These are phyloP conservation scores for Platanus orientalis DNA, from an alignment of 164 flowering plant species.

Conservation along the genomic window DNA sequence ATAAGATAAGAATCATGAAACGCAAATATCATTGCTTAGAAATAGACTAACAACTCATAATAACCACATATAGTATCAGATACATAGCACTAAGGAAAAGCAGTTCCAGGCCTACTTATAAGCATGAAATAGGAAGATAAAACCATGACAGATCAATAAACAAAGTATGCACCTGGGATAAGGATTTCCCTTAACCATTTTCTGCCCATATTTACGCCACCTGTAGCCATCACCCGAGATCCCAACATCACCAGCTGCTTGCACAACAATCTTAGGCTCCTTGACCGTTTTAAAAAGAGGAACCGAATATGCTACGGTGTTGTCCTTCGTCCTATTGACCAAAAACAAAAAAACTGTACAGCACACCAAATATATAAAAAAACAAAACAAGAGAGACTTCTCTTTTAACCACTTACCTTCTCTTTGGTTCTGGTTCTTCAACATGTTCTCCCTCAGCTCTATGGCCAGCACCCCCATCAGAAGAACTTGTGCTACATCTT, in stretches of 20 bases:
- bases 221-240: conserved; percentile 81
- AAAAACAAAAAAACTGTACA: background rate
- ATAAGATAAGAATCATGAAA: too few species aligned
- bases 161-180: conserved; percentile 60
- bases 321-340: conserved; percentile 27
- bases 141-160: background rate
- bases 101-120: too few species aligned
- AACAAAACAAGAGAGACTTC: background rate
- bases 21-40: too few species aligned
- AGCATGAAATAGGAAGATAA: background rate
- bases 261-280: conserved; percentile 72
- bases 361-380: background rate
- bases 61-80: too few species aligned
- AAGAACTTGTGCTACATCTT: conserved; percentile 21
- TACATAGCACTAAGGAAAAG: too few species aligned
- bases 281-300: conserved; percentile 43
- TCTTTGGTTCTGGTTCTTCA: conserved; percentile 43
- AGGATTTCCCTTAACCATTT: conserved; percentile 89
- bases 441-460: conserved; percentile 35
- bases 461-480: conserved; percentile 20
- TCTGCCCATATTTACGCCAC: conserved; percentile 97
- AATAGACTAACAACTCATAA: too few species aligned
- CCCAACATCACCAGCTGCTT: conserved; percentile 70
- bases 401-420: conserved; percentile 40
- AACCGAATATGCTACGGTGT: conserved; percentile 15